Evolutionary conservation across 192 early-diverging fungal genomes (phyloP), one percentile per base, ranked within the genome.

Genomic region (Coemansia biformis): DNA sequence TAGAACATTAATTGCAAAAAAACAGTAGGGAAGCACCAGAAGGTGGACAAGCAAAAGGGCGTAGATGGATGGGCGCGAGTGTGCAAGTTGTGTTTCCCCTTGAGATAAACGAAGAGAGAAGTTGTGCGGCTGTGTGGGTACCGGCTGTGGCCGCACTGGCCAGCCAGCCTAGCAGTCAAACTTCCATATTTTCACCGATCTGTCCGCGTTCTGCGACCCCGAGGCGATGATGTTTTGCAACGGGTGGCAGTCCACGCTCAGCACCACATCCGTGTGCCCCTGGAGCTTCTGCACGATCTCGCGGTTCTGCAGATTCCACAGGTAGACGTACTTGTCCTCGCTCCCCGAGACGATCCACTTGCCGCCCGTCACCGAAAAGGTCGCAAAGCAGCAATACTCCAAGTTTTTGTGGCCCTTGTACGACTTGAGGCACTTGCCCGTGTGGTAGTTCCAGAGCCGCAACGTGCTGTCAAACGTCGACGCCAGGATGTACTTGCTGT

Each of bases 401-500:
- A 83, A 73, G 72, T 99, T 99, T 35, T 80, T 51, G 54, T 99
- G 94, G 9, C 94, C 96, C 26, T 63, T 79, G 48, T 96, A 98
- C 6, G 87, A 84, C 69, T 98, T 98, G n/a, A 99, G 67, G 47
- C 92, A 96, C 59, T 98, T 96, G 28, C 89, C 90, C 18, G 85
- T 89, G 22, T 90, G 86, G 61, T 90, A 76, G 67, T 84, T 87
- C 96, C 96, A 99, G 38, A 99, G 79, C 10, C 92, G 83, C 39
- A 99, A 69, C 21, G 91, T 96, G 57, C 81, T 90, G 78, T 99
- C 93, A 41, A 90, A 79, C 9, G 91, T 94, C 8, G 90, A 84
- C 8, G 96, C 91, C 32, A 99, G 77, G 51, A 99, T 92, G 59
- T 91, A 99, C 77, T 98, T 96, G 46, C 94, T 91, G 66, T 99